These are phyloP conservation scores for Nannochloropsis gaditana DNA, from an alignment of 108 stramenopile genomes.

Conservation along the genomic window DNA sequence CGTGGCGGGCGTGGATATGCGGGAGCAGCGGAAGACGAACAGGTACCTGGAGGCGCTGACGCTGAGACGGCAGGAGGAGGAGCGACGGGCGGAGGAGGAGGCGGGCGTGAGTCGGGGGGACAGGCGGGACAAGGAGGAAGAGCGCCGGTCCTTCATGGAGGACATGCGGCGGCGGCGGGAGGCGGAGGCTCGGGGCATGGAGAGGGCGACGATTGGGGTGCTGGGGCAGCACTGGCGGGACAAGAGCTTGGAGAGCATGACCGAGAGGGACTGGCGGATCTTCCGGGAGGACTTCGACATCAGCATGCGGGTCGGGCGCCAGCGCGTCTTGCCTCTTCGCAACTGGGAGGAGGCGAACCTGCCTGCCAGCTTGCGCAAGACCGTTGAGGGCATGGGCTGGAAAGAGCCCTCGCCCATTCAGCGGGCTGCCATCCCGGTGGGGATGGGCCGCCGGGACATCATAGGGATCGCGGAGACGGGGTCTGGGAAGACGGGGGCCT, in stretches of 20 bases:
- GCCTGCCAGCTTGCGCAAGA: conserved; percentile 54
- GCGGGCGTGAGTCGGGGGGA: conserved; percentile 33
- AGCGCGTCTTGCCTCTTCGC: conserved; percentile 31
- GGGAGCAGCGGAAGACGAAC: conserved; percentile 45
- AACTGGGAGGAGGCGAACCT: conserved; percentile 55
- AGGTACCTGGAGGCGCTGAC: conserved; percentile 41
- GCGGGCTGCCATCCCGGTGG: conserved; percentile 82
- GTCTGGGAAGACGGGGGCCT: conserved; percentile 83
- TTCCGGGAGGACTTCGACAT: conserved; percentile 95
- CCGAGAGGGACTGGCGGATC: conserved; percentile 93
- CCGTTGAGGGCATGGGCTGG: conserved; percentile 64
- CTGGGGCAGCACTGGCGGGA: conserved; percentile 54
- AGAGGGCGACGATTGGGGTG: conserved; percentile 22
- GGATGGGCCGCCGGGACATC: conserved; percentile 84
- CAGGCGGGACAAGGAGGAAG: not conserved
- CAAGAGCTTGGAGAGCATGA: conserved; percentile 81
- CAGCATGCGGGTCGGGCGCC: conserved; percentile 75
- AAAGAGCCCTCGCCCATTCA: conserved; percentile 91
- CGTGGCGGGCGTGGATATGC: conserved; percentile 53
- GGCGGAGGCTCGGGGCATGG: not conserved
- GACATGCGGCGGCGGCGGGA: not conserved
- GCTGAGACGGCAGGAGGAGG: conserved; percentile 31
- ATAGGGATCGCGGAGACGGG: conserved; percentile 98
- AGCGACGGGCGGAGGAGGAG: conserved; percentile 33
- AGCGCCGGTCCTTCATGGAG: not conserved